Base-by-base conservation (phyloP, 371 early-diverging fungal genomes). In the Chytridium lagenaria region DNA sequence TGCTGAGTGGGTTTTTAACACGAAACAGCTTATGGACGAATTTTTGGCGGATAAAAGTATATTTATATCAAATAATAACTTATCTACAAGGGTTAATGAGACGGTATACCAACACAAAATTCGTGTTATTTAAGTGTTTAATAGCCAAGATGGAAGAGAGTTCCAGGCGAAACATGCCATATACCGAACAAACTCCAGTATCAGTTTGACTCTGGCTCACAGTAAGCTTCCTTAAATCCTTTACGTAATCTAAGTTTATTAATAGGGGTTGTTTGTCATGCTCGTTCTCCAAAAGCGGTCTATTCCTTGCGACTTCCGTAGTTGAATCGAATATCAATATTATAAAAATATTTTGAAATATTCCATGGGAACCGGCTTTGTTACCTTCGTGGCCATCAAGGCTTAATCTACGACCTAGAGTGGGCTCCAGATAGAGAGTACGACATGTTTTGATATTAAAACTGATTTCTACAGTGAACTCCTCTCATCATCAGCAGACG, bases 401-500 rank as follows among this genome's bases (percentile, higher is more conserved):
- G 80, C 51, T 64, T 85, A 34, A 77, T 85, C 0, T 83, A 85
- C 63, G 71, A 77, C 23, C 44, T 83, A 0, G 40, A 37, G 1
- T 85, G 85, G 85, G 72, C 75, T 2, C n/a, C 38, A 19, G 80
- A 80, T 40, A 79, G 77, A 36, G 74, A 72, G 80, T 80, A 75
- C 12, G 71, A n/a, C 36, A 40, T 44, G 36, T 12, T 23, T 49
- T 50, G 52, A 15, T 0, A 31, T 55, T 44, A 19, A 5, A n/a
- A n/a, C 30, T 50, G 22, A 23, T 30, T 33, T n/a, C 37, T 49
- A 19, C 16, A 67, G 44, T 36, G 67, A 74, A 12, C 61, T 85
- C 12, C 52, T 78, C 19, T 75, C 83, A 15, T 77, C 81, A 7
- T 83, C 83, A 10, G 68, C 83, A 15, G 85, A 85, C 67, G 78